A percentile compares a stretch with the other conserved stretches of the same genome.
phyloP scores from a whole-genome alignment of 805 yeast species.

The Sporopachydermia lactativora region DNA sequence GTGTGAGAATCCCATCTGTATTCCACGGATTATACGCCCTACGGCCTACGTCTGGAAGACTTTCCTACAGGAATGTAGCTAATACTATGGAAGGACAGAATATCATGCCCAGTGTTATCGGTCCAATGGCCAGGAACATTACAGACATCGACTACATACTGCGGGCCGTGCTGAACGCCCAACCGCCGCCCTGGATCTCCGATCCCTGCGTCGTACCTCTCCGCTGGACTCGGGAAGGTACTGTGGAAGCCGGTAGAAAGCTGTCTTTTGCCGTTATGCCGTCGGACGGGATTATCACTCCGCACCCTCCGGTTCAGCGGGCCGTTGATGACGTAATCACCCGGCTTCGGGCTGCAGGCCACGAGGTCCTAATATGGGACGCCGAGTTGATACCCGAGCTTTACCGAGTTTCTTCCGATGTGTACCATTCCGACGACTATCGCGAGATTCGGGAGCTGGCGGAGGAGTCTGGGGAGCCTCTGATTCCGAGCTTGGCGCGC shows the following conservation, averaged over 20 bases:
- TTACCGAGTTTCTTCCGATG: constrained; percentile 19
- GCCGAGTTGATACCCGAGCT: constrained; percentile 25
- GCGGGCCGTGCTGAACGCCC: constrained; percentile 22
- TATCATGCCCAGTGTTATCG: constrained; percentile 28
- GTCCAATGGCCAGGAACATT: constrained; percentile 47
- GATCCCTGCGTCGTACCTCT: constrained; percentile 33
- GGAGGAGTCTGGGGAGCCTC: constrained; percentile 29
- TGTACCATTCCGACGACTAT: constrained; percentile 35
- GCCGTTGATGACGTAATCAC: constrained; percentile 18
- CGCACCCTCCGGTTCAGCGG: constrained; percentile 50
- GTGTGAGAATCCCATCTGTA: constrained; percentile 34
- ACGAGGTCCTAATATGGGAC: constrained; percentile 37
- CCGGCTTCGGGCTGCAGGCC: constrained; percentile 23
- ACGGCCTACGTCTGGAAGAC: constrained; percentile 28
- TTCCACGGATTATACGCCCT: constrained; percentile 35
- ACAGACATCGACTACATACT: constrained; percentile 56
- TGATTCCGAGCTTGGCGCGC: constrained; percentile 25
- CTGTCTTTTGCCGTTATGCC: constrained; percentile 48
- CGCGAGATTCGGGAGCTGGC: constrained; percentile 21
- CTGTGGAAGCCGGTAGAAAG: constrained; percentile 22
- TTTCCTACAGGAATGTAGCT: constrained; percentile 40
- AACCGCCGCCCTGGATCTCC: constrained; percentile 29
- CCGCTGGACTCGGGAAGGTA: constrained; percentile 35
- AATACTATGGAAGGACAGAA: constrained; percentile 45
- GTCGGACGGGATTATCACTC: constrained; percentile 52